Percentiles rank a stretch among this genome's conserved stretches.
Evolutionary conservation across 192 early-diverging fungal genomes (phyloP).

Genomic region (Spizellomyces punctatus): DNA sequence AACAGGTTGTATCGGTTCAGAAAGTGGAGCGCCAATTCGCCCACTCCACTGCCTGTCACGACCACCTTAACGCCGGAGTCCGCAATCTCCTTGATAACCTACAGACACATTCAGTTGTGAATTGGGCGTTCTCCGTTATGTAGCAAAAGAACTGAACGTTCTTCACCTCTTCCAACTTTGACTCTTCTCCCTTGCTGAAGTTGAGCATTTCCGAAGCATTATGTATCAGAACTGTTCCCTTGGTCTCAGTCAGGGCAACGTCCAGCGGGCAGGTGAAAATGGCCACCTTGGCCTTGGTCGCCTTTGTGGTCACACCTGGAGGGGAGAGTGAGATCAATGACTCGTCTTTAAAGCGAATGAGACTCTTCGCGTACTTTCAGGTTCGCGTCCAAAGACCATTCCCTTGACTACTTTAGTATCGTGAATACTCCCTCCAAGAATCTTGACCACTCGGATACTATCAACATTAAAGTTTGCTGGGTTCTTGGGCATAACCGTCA

Average conservation of each 20-base stretch:
- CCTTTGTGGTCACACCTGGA: constrained; percentile 65
- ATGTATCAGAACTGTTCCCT: constrained; percentile 97
- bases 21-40: constrained; percentile 94
- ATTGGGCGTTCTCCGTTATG: background rate
- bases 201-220: constrained; percentile 95
- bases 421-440: constrained; percentile 87
- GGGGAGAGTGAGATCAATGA: background rate
- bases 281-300: constrained; percentile 87
- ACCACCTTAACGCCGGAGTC: constrained; percentile 91
- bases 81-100: constrained; percentile 82
- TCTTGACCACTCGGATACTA: constrained; percentile 94
- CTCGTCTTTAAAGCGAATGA: background rate
- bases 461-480: constrained; percentile 91
- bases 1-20: constrained; percentile 89
- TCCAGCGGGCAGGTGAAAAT: constrained; percentile 95
- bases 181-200: constrained; percentile 95
- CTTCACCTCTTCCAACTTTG: constrained; percentile 74
- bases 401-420: constrained; percentile 90
- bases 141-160: no score
- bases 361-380: constrained; percentile 65
- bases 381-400: constrained; percentile 95
- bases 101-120: background rate
- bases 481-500: constrained; percentile 89
- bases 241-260: constrained; percentile 93
- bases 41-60: constrained; percentile 84